Evolutionary conservation across 176 grass and related monocot species (phyloP).

Genomic region (Carex cristatella): DNA sequence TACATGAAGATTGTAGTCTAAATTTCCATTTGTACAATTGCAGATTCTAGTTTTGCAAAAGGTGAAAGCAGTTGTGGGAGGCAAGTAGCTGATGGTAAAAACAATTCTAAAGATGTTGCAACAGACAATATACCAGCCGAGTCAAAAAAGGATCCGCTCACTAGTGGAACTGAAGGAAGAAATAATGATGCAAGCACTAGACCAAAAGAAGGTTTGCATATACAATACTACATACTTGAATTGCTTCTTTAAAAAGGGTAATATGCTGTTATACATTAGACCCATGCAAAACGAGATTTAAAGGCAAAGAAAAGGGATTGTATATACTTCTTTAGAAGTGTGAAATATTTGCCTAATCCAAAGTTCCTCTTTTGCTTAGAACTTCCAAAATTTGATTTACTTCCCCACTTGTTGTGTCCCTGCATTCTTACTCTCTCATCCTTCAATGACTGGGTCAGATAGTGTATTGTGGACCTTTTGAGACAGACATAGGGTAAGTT

Average conservation of each 20-base stretch:
- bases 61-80: slow-evolving; percentile 23
- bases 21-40: slow-evolving; percentile 8
- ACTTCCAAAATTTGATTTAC: not conserved
- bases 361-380: not conserved
- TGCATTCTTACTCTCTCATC: not conserved
- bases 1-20: not conserved
- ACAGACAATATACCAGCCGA: slow-evolving; percentile 26
- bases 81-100: slow-evolving; percentile 10
- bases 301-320: not conserved
- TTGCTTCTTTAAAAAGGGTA: not conserved
- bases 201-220: slow-evolving; percentile 67
- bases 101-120: slow-evolving; percentile 22
- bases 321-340: not conserved
- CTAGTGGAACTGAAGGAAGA: slow-evolving; percentile 31
- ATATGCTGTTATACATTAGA: not conserved
- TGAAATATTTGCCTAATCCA: not conserved
- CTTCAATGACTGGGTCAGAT: not conserved
- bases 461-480: not conserved
- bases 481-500: not conserved
- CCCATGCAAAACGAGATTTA: not conserved
- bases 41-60: slow-evolving; percentile 42
- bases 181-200: slow-evolving; percentile 48
- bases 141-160: slow-evolving; percentile 23
- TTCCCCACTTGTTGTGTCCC: not conserved
- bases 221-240: not conserved